These are phyloP conservation scores for Funneliformis geosporum DNA, from an alignment of 192 early-diverging fungal genomes.

Conservation along the genomic window DNA sequence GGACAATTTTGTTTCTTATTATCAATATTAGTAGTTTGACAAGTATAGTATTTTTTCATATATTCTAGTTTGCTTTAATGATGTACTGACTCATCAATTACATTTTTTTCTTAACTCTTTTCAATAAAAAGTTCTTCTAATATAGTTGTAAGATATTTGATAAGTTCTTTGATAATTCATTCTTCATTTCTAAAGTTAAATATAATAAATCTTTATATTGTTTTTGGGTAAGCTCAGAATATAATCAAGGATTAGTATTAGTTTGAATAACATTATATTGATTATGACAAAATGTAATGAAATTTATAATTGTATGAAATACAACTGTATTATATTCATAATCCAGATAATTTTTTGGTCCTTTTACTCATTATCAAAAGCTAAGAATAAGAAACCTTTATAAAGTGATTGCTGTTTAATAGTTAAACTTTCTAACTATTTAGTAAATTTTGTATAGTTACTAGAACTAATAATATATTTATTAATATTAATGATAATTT, in stretches of 20 bases:
- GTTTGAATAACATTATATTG: too few relatives aligned
- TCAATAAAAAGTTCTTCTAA: slow-evolving; percentile 19
- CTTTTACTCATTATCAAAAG: background rate
- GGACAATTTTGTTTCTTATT: slow-evolving; percentile 23
- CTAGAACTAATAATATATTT: background rate
- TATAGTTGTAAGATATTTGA: slow-evolving; percentile 28
- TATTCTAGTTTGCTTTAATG: too few relatives aligned
- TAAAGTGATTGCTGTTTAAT: background rate
- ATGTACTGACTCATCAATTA: too few relatives aligned
- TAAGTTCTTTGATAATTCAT: slow-evolving; percentile 27
- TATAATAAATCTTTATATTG: slow-evolving; percentile 23
- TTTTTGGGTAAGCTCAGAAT: too few relatives aligned
- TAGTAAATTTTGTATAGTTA: background rate
- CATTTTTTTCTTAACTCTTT: slow-evolving; percentile 30
- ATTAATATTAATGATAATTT: background rate
- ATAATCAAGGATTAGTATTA: too few relatives aligned
- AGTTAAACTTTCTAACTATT: background rate
- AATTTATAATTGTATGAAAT: background rate
- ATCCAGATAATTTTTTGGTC: background rate
- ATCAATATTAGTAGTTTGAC: slow-evolving; percentile 24
- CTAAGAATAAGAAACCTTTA: background rate
- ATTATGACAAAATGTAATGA: too few relatives aligned
- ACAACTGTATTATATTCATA: too few relatives aligned
- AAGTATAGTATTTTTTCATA: too few relatives aligned
- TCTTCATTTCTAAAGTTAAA: slow-evolving; percentile 23